Evolutionary conservation across 345 rosid genomes (phyloP).

Genomic region (Boechera retrofracta): DNA sequence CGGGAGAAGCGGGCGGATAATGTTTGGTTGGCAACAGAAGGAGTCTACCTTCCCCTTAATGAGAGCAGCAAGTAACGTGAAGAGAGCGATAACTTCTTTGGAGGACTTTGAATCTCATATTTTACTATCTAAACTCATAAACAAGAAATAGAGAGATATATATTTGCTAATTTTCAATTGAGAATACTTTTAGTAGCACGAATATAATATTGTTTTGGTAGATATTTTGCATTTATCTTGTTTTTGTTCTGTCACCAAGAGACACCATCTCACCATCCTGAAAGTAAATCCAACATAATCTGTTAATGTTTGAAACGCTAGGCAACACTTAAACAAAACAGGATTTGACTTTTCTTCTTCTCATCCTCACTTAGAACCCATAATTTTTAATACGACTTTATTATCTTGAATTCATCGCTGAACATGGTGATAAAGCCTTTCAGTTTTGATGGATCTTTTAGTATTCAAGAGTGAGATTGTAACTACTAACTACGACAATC

Average conservation of each 20-base stretch:
- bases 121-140: slow-evolving; percentile 35
- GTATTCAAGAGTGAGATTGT: not conserved
- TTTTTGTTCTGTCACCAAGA: not conserved
- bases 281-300: not conserved
- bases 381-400: not conserved
- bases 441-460: not conserved
- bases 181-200: slow-evolving; percentile 16
- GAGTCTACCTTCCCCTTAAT: slow-evolving; percentile 83
- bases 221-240: slow-evolving; percentile 1
- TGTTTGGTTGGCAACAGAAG: slow-evolving; percentile 97
- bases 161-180: slow-evolving; percentile 34
- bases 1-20: slow-evolving; percentile 86
- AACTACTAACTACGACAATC: not conserved
- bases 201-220: slow-evolving; percentile 34
- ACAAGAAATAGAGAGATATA: slow-evolving; percentile 28
- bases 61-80: slow-evolving; percentile 52
- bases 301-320: not conserved
- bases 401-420: too few species aligned
- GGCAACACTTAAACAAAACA: not conserved
- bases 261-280: not conserved
- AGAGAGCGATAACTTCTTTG: slow-evolving; percentile 12
- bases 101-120: slow-evolving; percentile 23
- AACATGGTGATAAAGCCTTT: not conserved
- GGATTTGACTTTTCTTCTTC: not conserved
- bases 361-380: not conserved